Percentiles rank a stretch among this genome's conserved stretches.
Conservation (phyloP, 139 green algal genomes). For the Microglena sp. region DNA sequence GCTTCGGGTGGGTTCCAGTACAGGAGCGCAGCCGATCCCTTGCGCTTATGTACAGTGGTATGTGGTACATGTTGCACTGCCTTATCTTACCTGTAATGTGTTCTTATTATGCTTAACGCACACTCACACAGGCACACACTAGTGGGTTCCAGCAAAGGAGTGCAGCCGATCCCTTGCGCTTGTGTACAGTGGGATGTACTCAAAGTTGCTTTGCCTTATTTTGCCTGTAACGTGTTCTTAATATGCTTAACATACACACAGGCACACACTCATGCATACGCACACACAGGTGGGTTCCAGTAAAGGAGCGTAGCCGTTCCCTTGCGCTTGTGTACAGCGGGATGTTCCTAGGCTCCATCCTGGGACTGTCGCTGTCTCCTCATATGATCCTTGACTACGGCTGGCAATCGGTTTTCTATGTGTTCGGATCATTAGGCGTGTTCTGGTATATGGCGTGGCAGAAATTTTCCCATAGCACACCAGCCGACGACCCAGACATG, state of each 20-base stretch:
- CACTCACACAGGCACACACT: too few relatives aligned
- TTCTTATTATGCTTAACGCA: too few relatives aligned
- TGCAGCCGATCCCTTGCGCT: slow-evolving; percentile 79
- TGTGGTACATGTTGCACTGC: too few relatives aligned
- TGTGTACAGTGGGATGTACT: slow-evolving; percentile 96
- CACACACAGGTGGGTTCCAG: not conserved
- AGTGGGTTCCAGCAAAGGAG: too few relatives aligned
- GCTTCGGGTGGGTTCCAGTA: not conserved
- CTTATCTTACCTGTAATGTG: too few relatives aligned
- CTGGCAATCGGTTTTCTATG: slow-evolving; percentile 91
- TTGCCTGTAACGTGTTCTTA: too few relatives aligned
- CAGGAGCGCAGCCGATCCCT: not conserved
- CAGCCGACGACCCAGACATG: slow-evolving; percentile 50
- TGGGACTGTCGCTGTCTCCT: slow-evolving; percentile 50
- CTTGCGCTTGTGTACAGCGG: slow-evolving; percentile 91
- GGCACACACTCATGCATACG: too few relatives aligned
- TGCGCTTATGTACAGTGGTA: not conserved
- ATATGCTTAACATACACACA: too few relatives aligned
- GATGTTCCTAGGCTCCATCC: slow-evolving; percentile 90
- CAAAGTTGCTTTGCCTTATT: too few relatives aligned
- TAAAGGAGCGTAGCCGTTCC: slow-evolving; percentile 70
- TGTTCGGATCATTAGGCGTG: slow-evolving; percentile 46
- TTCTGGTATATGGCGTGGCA: slow-evolving; percentile 67
- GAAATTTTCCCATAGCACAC: slow-evolving; percentile 36
- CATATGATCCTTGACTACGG: slow-evolving; percentile 65